Base-by-base conservation (phyloP, 2,329 filamentous ascomycete species). In the Daldinia sp. region DNA sequence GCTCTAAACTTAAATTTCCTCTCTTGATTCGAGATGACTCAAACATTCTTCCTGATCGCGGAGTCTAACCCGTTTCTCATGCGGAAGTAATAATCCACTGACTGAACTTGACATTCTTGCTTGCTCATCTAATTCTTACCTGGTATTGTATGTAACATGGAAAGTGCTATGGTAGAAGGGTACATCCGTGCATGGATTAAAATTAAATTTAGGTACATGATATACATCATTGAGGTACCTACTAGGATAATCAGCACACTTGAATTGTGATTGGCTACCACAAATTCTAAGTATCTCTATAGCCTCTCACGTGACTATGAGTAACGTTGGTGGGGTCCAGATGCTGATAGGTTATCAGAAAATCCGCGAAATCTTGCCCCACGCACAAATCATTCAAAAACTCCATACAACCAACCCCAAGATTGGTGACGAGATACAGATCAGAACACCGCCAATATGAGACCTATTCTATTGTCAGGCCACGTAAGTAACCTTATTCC, bases 381-480 rank as follows among this genome's bases (percentile, higher is more conserved):
- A 72, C 69, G 69, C 69, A 72, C 69, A 74, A 71, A 71, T 73
- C 74, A 70, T 74, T 75, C 75, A 77, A 78, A 70, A 72, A 73
- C 70, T 75, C 72, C 74, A 76, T 75, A 60, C 71, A 62, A 72
- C 71, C 56, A 71, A 70, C 41, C 58, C 70, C 69, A 72, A 65
- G 71, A 75, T 68, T 66, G 60, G 59, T 59, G 68, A 71, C 41
- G 42, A 30, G 48, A 63, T 57, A 69, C 28, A 53, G 13, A 61
- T 37, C 37, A 44, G 58, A 74, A 71, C 70, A 74, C 73, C 74
- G 79, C 82, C 84, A 93, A 83, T 71, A 99, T 99, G 96, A 93
- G 96, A 86, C 96, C 96, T 80, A 97, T 98, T 83, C 87, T 99
- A 77, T 89, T 99, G 78, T 91, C 93, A 81, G 96, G 96, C 83